phyloP scores from a whole-genome alignment of 345 rosid genomes.

The Pistacia vera region DNA sequence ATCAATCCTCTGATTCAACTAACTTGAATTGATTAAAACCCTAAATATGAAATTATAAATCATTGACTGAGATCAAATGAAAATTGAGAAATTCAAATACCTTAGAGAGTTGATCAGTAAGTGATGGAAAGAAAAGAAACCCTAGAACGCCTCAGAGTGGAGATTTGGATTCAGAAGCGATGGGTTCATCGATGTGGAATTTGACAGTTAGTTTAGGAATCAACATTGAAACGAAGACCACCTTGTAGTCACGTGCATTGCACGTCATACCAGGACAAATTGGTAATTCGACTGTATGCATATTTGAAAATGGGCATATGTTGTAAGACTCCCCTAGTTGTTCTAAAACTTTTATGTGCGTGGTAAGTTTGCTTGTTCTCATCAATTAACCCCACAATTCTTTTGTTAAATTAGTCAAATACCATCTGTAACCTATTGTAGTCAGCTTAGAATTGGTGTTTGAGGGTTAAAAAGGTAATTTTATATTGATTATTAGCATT shows the following conservation, averaged over 20 bases:
- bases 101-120: neutral
- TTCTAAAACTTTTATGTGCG: too few species aligned
- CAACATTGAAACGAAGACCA: neutral
- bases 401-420: too few species aligned
- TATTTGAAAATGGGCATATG: too few species aligned
- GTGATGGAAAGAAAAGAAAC: neutral
- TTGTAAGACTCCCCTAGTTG: too few species aligned
- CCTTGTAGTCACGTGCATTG: neutral
- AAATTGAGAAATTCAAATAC: neutral
- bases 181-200: constrained; percentile 9
- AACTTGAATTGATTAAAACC: neutral
- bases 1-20: neutral
- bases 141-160: neutral
- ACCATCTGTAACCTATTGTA: too few species aligned
- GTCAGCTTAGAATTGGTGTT: too few species aligned
- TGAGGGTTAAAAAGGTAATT: too few species aligned
- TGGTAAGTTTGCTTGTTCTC: too few species aligned
- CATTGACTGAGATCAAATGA: constrained; percentile 6
- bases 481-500: too few species aligned
- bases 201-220: neutral
- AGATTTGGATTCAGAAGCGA: neutral
- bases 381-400: too few species aligned
- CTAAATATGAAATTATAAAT: neutral
- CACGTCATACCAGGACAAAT: constrained; percentile 1
- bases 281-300: neutral